These are phyloP conservation scores for Syzygium malaccense DNA, from an alignment of 441 rosid species.

Conservation along the genomic window DNA sequence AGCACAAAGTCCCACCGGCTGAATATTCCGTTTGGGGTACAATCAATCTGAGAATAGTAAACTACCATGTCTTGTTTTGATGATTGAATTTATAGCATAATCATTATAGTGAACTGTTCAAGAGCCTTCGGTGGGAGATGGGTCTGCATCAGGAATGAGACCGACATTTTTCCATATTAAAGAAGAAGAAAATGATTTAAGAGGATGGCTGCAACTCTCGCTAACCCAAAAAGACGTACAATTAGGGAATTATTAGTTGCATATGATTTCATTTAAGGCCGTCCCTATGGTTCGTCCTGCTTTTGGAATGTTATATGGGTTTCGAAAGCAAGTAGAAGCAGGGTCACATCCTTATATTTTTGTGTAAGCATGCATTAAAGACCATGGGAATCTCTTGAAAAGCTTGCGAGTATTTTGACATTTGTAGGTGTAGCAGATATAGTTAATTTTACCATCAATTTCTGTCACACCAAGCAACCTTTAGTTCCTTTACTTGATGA, in stretches of 20 bases:
- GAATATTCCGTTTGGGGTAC: not conserved
- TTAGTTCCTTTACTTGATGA: not conserved
- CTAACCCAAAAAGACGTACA: not conserved
- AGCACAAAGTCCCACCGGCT: not conserved
- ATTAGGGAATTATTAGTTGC: not conserved
- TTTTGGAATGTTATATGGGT: not conserved
- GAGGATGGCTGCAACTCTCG: not conserved
- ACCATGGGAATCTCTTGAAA: not conserved
- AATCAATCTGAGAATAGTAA: not conserved
- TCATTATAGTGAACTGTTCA: not conserved
- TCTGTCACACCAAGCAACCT: not conserved
- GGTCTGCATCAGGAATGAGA: not conserved
- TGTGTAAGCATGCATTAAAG: not conserved
- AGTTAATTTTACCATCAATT: not conserved
- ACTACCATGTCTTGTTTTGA: not conserved
- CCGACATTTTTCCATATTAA: not conserved
- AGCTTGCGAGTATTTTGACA: not conserved
- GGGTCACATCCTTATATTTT: not conserved
- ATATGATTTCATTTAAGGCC: not conserved
- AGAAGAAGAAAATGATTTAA: not conserved
- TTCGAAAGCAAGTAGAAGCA: not conserved
- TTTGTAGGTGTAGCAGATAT: not conserved
- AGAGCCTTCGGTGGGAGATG: not conserved
- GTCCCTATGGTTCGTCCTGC: not conserved
- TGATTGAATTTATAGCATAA: not conserved